Base-by-base conservation (phyloP, 768 basidiomycete genomes). In the Tulasnella sp. region DNA sequence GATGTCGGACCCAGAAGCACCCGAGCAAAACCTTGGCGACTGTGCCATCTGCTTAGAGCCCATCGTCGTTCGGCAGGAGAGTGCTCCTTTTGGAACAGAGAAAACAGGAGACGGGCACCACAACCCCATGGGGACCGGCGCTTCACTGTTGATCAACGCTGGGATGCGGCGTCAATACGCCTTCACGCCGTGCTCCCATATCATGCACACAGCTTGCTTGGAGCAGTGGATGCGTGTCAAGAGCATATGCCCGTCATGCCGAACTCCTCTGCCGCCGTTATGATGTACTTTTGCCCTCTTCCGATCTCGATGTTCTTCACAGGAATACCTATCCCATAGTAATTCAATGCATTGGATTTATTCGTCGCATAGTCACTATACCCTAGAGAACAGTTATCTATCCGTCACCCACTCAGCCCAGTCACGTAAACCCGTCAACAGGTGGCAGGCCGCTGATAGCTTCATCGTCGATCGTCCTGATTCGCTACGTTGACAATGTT, bases 11-110 rank as follows among this genome's bases (percentile, higher is more conserved):
- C 81, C 91, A 0, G 93, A 95, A 81, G 86, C 91, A 1, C 90
- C 91, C 1, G 91, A 91, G 67, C 89, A 91, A 79, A 87, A 91
- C 2, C 84, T 94, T 19, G 94, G 93, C 8, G 93, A 96, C 81
- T 97, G 95, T 80, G 89, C 93, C 7, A 96, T 97, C 72, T 97
- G 95, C 80, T 96, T 97, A 93, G 95, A 97, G 76, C 87, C 89
- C 5, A 96, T 96, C 78, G 80, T 88, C 52, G 81, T 88, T 34
- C 87, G 89, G 8, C 80, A 78, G 34, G 73, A 83, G 84, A 67
- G 84, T 81, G 6, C 79, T 83, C 36, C 83, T 85, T 79, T 81
- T 81, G 76, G 83, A 84, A 77, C 79, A 17, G 69, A 70, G 69
- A 70, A 70, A 42, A 7, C n/a, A 38, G 69, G 40, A 15, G 37